Conservation (phyloP, 805 yeast species). For the Wickerhamomyces alni region DNA sequence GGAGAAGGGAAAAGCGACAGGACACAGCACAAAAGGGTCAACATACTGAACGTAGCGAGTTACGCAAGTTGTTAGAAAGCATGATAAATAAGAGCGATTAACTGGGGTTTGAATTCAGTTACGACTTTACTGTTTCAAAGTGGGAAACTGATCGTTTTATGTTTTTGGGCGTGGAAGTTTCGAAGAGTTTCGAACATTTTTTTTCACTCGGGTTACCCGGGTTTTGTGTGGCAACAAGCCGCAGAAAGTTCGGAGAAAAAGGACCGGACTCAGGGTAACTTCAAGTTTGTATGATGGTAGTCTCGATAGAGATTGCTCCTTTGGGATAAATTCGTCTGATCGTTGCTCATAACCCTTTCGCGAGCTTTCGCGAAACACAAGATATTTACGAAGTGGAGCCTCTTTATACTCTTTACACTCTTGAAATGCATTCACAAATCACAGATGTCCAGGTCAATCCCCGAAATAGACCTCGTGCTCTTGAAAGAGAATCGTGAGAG, state of each 20-base stretch:
- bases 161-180: slow-evolving; percentile 3
- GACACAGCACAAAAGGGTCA: no score
- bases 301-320: not conserved
- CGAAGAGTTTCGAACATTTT: slow-evolving; percentile 9
- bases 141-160: not conserved
- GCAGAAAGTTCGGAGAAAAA: not conserved
- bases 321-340: no score
- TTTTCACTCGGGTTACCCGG: slow-evolving; percentile 3
- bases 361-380: no score
- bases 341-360: no score
- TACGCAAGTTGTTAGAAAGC: slow-evolving; percentile 24
- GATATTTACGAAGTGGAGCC: no score
- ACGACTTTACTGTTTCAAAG: no score
- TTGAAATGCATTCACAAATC: no score
- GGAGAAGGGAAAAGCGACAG: no score
- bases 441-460: slow-evolving; percentile 6
- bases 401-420: no score
- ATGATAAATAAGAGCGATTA: slow-evolving; percentile 7
- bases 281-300: not conserved
- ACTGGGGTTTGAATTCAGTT: not conserved
- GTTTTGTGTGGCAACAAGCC: not conserved
- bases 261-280: not conserved
- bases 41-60: slow-evolving; percentile 23
- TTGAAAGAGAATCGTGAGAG: slow-evolving; percentile 3
- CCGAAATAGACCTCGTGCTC: slow-evolving; percentile 12